phyloP scores from a whole-genome alignment of 78 protist genomes.

The slime mould (Dictyostelium discoideum) region DNA sequence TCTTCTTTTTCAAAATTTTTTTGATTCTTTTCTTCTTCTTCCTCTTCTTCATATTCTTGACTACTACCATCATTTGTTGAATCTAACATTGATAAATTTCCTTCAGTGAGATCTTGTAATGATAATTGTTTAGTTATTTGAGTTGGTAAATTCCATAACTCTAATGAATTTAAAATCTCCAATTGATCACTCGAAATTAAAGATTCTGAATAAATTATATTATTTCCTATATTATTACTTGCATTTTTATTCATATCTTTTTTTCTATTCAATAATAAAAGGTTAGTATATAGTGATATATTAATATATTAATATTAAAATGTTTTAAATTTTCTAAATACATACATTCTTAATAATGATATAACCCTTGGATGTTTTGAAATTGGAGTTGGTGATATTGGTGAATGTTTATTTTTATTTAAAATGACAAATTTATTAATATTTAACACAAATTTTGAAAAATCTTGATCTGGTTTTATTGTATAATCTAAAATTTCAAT shows the following conservation, averaged over 20 bases:
- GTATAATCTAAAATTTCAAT: neutral
- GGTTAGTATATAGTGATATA: too few species aligned
- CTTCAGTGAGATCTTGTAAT: neutral
- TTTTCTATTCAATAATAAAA: too few species aligned
- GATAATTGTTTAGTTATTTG: neutral
- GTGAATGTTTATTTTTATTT: neutral
- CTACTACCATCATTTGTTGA: neutral
- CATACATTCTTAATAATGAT: neutral
- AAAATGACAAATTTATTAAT: neutral
- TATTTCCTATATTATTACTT: neutral
- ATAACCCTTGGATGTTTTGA: neutral
- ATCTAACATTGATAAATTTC: neutral
- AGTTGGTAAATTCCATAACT: neutral
- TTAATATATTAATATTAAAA: too few species aligned
- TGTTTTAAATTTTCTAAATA: too few species aligned
- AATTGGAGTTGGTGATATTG: neutral
- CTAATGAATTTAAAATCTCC: neutral
- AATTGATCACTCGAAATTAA: neutral
- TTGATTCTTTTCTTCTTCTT: neutral
- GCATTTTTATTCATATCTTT: neutral
- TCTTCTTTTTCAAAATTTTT: neutral
- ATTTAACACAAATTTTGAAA: neutral
- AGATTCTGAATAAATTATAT: neutral
- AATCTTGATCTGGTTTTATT: neutral
- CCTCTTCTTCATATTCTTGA: neutral